A percentile compares a stretch with the other conserved stretches of the same genome.
Conservation (phyloP, 768 basidiomycete species). For the Lactarius vividus region DNA sequence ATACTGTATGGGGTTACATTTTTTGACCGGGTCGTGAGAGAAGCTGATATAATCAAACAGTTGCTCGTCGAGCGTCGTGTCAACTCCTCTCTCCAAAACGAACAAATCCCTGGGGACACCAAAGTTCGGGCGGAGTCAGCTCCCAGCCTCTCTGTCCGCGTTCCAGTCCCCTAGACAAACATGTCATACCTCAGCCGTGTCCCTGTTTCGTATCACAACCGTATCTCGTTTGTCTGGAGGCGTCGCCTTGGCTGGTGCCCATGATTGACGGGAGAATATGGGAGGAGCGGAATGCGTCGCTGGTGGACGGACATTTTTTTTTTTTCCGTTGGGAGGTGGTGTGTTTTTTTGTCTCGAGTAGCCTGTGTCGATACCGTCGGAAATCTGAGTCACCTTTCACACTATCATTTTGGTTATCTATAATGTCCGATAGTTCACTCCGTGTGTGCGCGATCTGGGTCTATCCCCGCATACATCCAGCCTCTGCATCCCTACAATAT, state of each 20-base stretch:
- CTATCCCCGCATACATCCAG: not conserved
- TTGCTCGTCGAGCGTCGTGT: not conserved
- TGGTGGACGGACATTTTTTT: constrained; percentile 38
- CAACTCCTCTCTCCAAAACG: constrained; percentile 34
- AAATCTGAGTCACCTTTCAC: not conserved
- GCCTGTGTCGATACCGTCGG: not conserved
- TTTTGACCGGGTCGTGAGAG: constrained; percentile 36
- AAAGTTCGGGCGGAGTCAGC: constrained; percentile 89
- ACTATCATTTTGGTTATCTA: too few relatives aligned
- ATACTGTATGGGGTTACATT: not conserved
- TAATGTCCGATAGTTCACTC: too few relatives aligned
- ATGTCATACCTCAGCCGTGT: constrained; percentile 26
- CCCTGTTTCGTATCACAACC: constrained; percentile 45
- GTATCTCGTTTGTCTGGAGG: constrained; percentile 53
- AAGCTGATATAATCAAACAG: constrained; percentile 40
- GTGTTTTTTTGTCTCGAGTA: not conserved
- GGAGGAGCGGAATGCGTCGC: constrained; percentile 38
- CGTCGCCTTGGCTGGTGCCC: constrained; percentile 67
- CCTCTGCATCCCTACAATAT: too few relatives aligned
- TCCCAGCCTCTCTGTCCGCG: constrained; percentile 86
- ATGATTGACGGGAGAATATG: constrained; percentile 47
- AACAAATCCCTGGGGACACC: constrained; percentile 82
- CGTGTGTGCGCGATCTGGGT: not conserved
- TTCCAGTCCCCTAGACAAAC: constrained; percentile 84
- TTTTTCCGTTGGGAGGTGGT: not conserved